Evolutionary conservation across 2,329 filamentous ascomycete species (phyloP).

Genomic region (Didymella exigua): DNA sequence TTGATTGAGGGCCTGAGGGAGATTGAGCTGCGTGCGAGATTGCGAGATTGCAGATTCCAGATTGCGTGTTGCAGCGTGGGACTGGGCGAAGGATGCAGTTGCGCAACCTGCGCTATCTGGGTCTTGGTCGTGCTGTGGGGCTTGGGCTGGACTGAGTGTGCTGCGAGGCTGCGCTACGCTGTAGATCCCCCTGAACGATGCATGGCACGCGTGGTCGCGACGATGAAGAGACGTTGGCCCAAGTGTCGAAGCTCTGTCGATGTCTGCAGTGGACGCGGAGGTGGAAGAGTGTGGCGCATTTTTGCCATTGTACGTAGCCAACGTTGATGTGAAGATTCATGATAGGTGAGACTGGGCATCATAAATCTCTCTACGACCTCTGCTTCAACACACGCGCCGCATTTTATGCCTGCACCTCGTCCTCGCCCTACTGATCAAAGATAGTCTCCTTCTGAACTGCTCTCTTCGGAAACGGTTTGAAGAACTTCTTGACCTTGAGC

Average conservation of each 20-base stretch:
- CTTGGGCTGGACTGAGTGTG: not conserved
- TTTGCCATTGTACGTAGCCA: too few relatives aligned
- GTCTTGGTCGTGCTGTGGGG: too few relatives aligned
- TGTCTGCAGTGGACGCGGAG: too few relatives aligned
- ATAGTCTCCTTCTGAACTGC: constrained; percentile 13
- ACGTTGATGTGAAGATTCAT: too few relatives aligned
- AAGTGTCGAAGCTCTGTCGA: too few relatives aligned
- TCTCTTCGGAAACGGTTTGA: constrained; percentile 12
- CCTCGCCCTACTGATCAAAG: constrained; percentile 20
- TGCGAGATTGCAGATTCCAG: not conserved
- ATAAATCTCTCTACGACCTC: too few relatives aligned
- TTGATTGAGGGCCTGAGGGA: too few relatives aligned
- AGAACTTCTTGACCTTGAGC: constrained; percentile 40
- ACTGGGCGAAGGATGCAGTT: constrained; percentile 12
- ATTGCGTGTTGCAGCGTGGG: constrained; percentile 7
- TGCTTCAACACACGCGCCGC: not conserved
- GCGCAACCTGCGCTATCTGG: too few relatives aligned
- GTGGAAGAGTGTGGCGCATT: too few relatives aligned
- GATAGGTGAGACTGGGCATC: too few relatives aligned
- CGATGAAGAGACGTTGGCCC: too few relatives aligned
- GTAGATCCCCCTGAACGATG: constrained; percentile 13
- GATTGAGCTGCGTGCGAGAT: too few relatives aligned
- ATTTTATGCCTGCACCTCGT: not conserved
- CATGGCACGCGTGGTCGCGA: not conserved
- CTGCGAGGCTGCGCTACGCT: not conserved